Conservation (phyloP, 2,329 filamentous ascomycete species). For the Hortaea werneckii region DNA sequence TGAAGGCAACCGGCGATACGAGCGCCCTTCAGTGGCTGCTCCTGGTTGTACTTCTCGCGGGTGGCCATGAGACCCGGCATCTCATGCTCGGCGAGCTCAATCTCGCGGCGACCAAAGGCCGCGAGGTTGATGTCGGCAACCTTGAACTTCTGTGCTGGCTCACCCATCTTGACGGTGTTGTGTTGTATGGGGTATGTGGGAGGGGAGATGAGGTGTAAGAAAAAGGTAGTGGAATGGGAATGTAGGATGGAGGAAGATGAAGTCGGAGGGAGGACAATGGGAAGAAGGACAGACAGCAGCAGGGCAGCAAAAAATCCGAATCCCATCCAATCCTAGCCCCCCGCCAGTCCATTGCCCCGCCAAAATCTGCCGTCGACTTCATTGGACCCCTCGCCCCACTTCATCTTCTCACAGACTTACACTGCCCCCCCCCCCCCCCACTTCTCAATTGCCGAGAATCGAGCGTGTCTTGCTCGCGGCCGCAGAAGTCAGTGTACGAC, state of each 20-base stretch:
- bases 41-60: slow-evolving; percentile 76
- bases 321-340: not conserved
- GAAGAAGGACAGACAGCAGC: not conserved
- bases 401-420: too few relatives aligned
- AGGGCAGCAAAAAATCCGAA: not conserved
- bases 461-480: too few relatives aligned
- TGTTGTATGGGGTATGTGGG: not conserved
- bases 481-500: too few relatives aligned
- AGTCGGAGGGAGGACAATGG: not conserved
- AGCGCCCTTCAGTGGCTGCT: slow-evolving; percentile 90
- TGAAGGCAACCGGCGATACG: slow-evolving; percentile 96
- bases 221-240: not conserved
- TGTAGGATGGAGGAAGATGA: not conserved
- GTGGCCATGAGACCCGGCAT: slow-evolving; percentile 98
- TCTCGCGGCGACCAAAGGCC: slow-evolving; percentile 98
- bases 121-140: slow-evolving; percentile 95
- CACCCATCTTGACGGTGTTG: slow-evolving; percentile 36
- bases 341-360: not conserved
- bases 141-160: slow-evolving; percentile 87
- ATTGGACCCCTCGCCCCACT: too few relatives aligned
- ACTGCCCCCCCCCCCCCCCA: too few relatives aligned
- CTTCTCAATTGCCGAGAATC: too few relatives aligned
- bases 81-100: slow-evolving; percentile 83
- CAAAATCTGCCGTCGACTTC: not conserved
- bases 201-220: not conserved